Evolutionary conservation across 2,329 filamentous ascomycete species (phyloP), one percentile per base, ranked within the genome.

Genomic region (Stachybotrys chartarum): DNA sequence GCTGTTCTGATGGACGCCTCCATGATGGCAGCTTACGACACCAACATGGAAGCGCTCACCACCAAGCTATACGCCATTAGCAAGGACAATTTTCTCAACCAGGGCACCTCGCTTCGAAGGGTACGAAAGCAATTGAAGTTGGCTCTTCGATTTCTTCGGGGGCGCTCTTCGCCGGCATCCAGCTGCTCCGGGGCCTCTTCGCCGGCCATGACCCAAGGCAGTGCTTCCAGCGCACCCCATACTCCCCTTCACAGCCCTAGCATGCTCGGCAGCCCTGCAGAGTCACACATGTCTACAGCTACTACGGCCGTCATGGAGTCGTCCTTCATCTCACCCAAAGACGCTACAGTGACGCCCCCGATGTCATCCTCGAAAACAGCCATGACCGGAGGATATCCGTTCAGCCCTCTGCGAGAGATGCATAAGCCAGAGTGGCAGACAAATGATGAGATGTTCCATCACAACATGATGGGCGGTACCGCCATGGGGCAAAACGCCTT

Each of bases 111-210:
- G 2, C 55, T 69, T 10, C 60, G 65, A 6, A 52, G 50, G 8
- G 59, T 67, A 3, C 61, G 63, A 14, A 71, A 66, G 59, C 64
- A 65, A 30, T 57, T 70, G 24, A 70, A 67, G 57, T 58, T 59
- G 1, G 64, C 63, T 30, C 53, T 63, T 12, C 61, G 61, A 14
- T 57, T 61, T 18, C 63, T 64, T 44, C 60, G 58, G 7, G 30
- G 24, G 12, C 16, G 50, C 7, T 53, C 55, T 3, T 53, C 58
- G 10, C 55, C 51, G 12, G 55, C 54, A 18, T 58, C 66, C 3
- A 57, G 58, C 57, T 61, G 58, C 5, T 54, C 64, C 2, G 59
- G 60, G 3, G 39, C 60, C 7, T 35, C 64, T n/a, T 60, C 55
- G 8, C 57, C 60, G 11, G 53, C 55, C 17, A 44, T 18, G 17